phyloP scores from a whole-genome alignment of 192 early-diverging fungal genomes.

The Backusella tarrabulga region DNA sequence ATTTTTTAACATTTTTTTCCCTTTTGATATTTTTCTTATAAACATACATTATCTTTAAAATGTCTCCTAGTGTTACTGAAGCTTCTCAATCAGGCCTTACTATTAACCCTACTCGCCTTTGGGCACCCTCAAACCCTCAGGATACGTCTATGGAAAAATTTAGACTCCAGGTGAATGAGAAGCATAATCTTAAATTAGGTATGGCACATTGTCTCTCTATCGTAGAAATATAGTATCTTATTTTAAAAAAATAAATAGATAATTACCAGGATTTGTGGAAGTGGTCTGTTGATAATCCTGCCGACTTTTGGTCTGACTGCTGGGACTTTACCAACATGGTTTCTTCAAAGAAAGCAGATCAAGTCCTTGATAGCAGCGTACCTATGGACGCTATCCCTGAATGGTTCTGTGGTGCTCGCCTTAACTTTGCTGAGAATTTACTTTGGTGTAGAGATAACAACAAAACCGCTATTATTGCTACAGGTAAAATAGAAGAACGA shows the following conservation, averaged over 20 bases:
- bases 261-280: conserved; percentile 77
- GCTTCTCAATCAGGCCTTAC: neutral
- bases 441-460: conserved; percentile 51
- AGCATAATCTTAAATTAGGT: conserved; percentile 60
- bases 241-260: conserved; percentile 25
- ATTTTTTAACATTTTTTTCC: neutral
- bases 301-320: conserved; percentile 84
- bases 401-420: conserved; percentile 82
- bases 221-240: neutral
- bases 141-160: conserved; percentile 73
- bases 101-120: conserved; percentile 49
- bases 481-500: conserved; percentile 31
- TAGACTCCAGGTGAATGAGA: conserved; percentile 67
- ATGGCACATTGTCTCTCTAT: conserved; percentile 9
- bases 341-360: conserved; percentile 29
- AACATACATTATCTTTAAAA: neutral
- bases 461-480: conserved; percentile 55
- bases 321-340: conserved; percentile 76
- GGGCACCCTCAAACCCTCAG: conserved; percentile 57
- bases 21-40: neutral
- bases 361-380: conserved; percentile 66
- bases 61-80: neutral
- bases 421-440: conserved; percentile 95
- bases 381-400: conserved; percentile 86
- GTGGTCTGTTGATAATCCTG: conserved; percentile 79